These are phyloP conservation scores for Trametes cinnabarina DNA, from an alignment of 768 basidiomycete species.

Conservation along the genomic window DNA sequence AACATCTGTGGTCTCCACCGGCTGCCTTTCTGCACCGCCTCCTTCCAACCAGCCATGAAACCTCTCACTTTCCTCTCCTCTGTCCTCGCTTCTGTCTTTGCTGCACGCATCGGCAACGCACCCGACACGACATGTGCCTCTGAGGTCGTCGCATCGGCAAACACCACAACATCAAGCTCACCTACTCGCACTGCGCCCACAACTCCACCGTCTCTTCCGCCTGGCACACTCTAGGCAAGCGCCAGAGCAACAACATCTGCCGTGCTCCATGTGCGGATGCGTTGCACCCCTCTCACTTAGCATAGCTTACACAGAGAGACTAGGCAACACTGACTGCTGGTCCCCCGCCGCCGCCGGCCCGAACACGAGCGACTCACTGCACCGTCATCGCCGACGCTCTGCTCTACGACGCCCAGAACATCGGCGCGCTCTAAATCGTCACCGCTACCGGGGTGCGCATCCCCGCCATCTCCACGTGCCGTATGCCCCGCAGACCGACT, in stretches of 20 bases:
- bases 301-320: background rate
- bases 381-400: slow-evolving; percentile 50
- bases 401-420: slow-evolving; percentile 46
- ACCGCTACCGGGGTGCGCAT: slow-evolving; percentile 5
- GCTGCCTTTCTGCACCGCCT: background rate
- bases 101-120: background rate
- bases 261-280: slow-evolving; percentile 40
- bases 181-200: slow-evolving; percentile 34
- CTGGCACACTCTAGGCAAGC: slow-evolving; percentile 10
- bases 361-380: slow-evolving; percentile 45
- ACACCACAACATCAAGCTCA: slow-evolving; percentile 43
- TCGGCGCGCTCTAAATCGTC: slow-evolving; percentile 29
- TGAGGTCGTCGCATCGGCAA: slow-evolving; percentile 34
- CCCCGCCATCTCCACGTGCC: too few species aligned
- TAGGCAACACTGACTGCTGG: slow-evolving; percentile 43
- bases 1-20: background rate
- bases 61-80: background rate
- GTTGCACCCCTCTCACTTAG: background rate
- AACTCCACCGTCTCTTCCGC: background rate
- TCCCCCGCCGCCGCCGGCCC: slow-evolving; percentile 45
- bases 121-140: background rate
- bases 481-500: too few species aligned
- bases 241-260: slow-evolving; percentile 38
- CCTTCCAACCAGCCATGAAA: background rate
- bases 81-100: background rate